These are phyloP conservation scores for Cryptococcus sp. DNA, from an alignment of 1,284 basidiomycete genomes.

Conservation along the genomic window DNA sequence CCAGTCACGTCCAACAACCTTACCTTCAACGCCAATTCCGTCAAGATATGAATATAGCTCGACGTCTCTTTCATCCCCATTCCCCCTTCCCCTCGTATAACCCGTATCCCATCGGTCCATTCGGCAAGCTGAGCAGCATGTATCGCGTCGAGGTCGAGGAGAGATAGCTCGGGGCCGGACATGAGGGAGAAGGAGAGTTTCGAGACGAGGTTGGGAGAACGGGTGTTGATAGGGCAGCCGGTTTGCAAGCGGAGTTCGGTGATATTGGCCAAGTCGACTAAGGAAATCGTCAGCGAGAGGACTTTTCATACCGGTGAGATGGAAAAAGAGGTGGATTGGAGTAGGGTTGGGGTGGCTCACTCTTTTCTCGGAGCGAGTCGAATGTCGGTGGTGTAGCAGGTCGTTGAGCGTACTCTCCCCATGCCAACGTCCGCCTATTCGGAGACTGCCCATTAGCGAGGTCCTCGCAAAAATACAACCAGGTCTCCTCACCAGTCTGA, in stretches of 20 bases:
- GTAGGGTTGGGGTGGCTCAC: conserved; percentile 28
- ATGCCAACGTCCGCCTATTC: conserved; percentile 33
- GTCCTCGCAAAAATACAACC: too few relatives aligned
- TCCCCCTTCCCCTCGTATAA: conserved; percentile 72
- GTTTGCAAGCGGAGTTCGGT: conserved; percentile 72
- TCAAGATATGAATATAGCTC: conserved; percentile 67
- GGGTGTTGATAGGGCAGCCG: conserved; percentile 55
- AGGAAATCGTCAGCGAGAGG: conserved; percentile 1
- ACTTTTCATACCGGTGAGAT: too few relatives aligned
- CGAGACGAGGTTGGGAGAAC: conserved; percentile 49
- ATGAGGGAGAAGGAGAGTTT: conserved; percentile 74
- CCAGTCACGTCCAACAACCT: conserved; percentile 86
- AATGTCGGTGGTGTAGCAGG: conserved; percentile 19
- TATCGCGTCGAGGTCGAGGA: conserved; percentile 81
- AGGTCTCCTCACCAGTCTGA: conserved; percentile 29
- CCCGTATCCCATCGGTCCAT: conserved; percentile 92
- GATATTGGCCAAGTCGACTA: conserved; percentile 68
- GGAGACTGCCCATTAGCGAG: conserved; percentile 20
- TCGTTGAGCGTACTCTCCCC: conserved; percentile 32
- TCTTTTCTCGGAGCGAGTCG: conserved; percentile 55
- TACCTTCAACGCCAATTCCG: conserved; percentile 90
- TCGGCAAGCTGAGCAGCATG: conserved; percentile 83
- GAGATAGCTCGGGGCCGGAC: conserved; percentile 58
- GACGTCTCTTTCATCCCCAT: conserved; percentile 78
- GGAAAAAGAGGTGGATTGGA: too few relatives aligned